Evolutionary conservation across 139 green algal species (phyloP).

Genomic region (Asterochloris sp.): DNA sequence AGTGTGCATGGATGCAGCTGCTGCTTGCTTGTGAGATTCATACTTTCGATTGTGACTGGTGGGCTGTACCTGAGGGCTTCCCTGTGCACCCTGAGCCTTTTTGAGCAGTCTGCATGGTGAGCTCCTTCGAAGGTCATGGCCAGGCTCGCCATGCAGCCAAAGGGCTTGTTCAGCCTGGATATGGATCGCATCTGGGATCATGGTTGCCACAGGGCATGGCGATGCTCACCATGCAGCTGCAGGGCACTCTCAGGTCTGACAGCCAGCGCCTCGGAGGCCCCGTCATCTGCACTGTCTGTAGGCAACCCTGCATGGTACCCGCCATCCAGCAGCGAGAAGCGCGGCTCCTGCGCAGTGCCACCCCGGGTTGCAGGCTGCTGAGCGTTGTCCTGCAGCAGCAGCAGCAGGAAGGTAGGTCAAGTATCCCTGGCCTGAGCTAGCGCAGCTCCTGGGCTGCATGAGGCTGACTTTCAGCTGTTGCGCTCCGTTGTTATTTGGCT

Average conservation of each 20-base stretch:
- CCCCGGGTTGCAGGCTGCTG: neutral
- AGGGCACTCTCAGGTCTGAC: constrained; percentile 1
- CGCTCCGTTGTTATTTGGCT: neutral
- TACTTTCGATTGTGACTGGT: neutral
- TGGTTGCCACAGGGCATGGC: neutral
- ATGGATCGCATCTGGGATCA: neutral
- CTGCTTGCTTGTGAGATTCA: neutral
- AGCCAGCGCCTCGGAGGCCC: constrained; percentile 18
- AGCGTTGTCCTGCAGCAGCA: neutral
- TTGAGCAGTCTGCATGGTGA: neutral
- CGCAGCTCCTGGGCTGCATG: neutral
- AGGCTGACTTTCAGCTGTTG: neutral
- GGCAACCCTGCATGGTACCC: neutral
- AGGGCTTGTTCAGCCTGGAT: neutral
- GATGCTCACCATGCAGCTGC: neutral
- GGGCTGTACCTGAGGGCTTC: neutral
- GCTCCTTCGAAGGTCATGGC: neutral
- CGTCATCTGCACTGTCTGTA: constrained; percentile 10
- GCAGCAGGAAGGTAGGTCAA: neutral
- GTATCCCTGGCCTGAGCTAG: neutral
- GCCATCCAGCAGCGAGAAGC: constrained; percentile 31
- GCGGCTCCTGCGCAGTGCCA: constrained; percentile 7
- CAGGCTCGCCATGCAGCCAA: neutral
- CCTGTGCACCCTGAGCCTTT: neutral
- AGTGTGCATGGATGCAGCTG: neutral